Evolutionary conservation across 352 stramenopile genomes (phyloP), one percentile per base, ranked within the genome.

Genomic region (Pythium periplocum): DNA sequence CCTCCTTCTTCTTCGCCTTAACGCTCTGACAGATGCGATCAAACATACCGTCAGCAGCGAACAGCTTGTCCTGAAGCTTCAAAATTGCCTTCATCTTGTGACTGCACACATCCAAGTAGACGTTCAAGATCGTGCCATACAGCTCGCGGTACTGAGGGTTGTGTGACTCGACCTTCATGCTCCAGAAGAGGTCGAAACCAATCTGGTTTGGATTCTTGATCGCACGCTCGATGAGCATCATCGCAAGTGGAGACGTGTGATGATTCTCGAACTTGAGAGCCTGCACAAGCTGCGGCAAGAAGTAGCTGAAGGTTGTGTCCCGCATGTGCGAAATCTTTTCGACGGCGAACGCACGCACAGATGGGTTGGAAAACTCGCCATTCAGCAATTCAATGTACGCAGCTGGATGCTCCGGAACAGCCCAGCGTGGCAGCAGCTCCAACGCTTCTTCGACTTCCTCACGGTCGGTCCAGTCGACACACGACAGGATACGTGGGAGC

Each of bases 1-100:
- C 81, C 33, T 92, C 81, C 33, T 77, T 86, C 57, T 83, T 87
- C 73, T 91, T 94, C n/a, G 64, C 66, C 66, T 92, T 94, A 32
- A 94, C 78, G 5, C 69, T 81, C 48, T 91, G 79, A 47, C 83
- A 94, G 57, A 94, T 92, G 33, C 79, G 73, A 49, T 90, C 83
- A 41, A 83, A 89, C 71, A 77, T 92, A 17, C 79, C 86, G 11
- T 80, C 75, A 8, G 81, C 82, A 30, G 77, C 78, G 46, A 93
- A 95, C 38, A 91, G 62, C 58, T 84, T 90, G 66, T 96, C 71
- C 57, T 97, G 86, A 4, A 98, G 73, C 68, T 96, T 94, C 3
- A 93, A 68, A 64, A 98, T 95, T 0, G 90, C 76, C 36, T 84
- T 90, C 86, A 96, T 96, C 66, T 97, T 97, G 47, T 76, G 86